Base-by-base conservation (phyloP, 2,329 filamentous ascomycete genomes). In the Colletotrichum sp. region DNA sequence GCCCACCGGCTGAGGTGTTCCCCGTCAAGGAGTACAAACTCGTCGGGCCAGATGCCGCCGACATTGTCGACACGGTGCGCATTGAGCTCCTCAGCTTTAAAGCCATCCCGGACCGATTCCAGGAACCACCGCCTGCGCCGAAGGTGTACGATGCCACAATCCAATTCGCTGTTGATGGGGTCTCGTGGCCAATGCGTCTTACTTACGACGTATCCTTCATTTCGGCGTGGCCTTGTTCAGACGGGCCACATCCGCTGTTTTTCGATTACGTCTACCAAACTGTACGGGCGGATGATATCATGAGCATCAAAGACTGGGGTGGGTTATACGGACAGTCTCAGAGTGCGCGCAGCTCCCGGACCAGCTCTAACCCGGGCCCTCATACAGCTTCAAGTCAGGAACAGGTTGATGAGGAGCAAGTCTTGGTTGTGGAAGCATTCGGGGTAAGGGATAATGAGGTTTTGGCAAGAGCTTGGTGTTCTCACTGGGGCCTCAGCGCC, bases 361-460 rank as follows among this genome's bases (percentile, higher is more conserved):
- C 83, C 16, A 84, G 81, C 62, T 82, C 82, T 12, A 81, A 79
- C 18, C 80, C 82, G 67, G 78, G 77, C 18, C 77, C 77, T 36
- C 66, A 70, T 59, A 72, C 61, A 69, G 75, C 13, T 54, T 70
- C 34, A 68, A 78, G 76, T 62, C 77, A 79, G 51, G 83, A 86
- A 16, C 84, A 86, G 16, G 84, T 87, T 21, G 90, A 92, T 69
- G 85, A 90, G 31, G 92, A 93, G 76, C 89, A 90, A 77, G 93
- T 95, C 5, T 85, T 95, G 11, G 91, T 93, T 6, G 87, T 95
- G 16, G 92, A 95, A 83, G 92, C 93, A 1, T 92, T 94, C 80
- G 93, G 93, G 1, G 92, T 93, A 27, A 86, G 86, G 63, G 93
- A 95, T 81, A 95, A 95, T 77, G 93, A 95, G 82, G 93, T 95